Evolutionary conservation across 768 basidiomycete genomes (phyloP), one percentile per base, ranked within the genome.

Genomic region (Auricularia sp.): DNA sequence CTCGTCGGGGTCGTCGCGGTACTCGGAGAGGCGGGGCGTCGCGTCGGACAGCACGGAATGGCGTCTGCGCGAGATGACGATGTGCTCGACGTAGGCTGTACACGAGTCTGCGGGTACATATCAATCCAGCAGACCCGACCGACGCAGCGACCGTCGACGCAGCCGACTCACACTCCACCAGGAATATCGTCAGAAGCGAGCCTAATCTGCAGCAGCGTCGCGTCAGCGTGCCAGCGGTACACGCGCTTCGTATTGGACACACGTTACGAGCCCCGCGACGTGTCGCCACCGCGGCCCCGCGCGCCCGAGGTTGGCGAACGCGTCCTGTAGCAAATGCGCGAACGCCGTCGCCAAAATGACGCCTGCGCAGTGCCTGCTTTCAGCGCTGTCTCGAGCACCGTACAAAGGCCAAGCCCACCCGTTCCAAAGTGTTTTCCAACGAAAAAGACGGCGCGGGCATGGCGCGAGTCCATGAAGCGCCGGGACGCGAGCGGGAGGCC

Each of bases 361-460:
- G 11, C 90, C 90, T 83, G 65, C 13, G 69, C 29, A 29, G 29
- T 29, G 61, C 47, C 62, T 62, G 51, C 8, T 45, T 29, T 35
- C 33, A 37, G 29, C 42, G 58, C 18, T 33, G 24, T 18, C 59
- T 62, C 5, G 21, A 62, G 64, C 47, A 71, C 29, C 21, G 39
- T 24, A 18, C 54, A 14, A 10, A n/a, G 7, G 3, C 14, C 42
- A 33, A 37, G 8, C 64, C 24, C 51, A 83, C 86, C 84, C 14
- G 91, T 92, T 42, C 91, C 91, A 69, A 92, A 92, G 71, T 93
- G 91, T 70, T 92, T 93, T 45, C 88, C 90, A n/a, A 90, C 78
- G 74, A 93, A 92, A 72, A 93, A 92, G 18, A 87, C 35, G 37
- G 29, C 33, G 11, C 35, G 37, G 13, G 34, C 44, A 29, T 24